Conservation (phyloP, 2,329 filamentous ascomycete genomes). For the Arthrobotrys pseudoclavata region DNA sequence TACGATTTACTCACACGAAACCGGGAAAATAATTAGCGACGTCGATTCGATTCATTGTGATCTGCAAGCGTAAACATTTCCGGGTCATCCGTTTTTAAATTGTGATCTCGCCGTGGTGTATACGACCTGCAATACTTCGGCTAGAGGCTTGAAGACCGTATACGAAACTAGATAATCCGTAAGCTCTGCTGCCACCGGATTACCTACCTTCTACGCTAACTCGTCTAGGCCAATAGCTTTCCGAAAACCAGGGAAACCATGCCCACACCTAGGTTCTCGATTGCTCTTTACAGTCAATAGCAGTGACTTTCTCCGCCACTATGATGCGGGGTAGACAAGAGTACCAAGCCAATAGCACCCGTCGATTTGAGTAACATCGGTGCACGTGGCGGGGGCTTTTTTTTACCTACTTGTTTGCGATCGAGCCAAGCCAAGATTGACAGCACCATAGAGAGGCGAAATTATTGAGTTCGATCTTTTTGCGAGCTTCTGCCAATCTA, state of each 20-base stretch:
- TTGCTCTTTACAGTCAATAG: conserved; percentile 32
- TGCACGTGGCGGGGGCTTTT: conserved; percentile 36
- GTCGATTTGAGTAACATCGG: conserved; percentile 27
- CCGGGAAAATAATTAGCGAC: conserved; percentile 18
- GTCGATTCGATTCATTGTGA: neutral
- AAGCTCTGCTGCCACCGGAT: conserved; percentile 4
- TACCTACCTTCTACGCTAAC: conserved; percentile 9
- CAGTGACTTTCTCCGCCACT: neutral
- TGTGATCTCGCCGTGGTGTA: neutral
- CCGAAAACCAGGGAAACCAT: conserved; percentile 44
- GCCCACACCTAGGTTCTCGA: conserved; percentile 9
- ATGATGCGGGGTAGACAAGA: conserved; percentile 44
- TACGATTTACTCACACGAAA: neutral
- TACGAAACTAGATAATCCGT: conserved; percentile 1
- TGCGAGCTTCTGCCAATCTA: conserved; percentile 16
- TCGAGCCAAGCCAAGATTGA: conserved; percentile 35
- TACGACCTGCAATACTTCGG: conserved; percentile 10
- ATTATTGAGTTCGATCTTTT: conserved; percentile 3
- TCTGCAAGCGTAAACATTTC: neutral
- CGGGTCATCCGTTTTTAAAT: neutral
- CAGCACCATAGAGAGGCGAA: conserved; percentile 29
- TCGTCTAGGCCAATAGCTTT: conserved; percentile 20
- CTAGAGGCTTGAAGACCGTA: conserved; percentile 16
- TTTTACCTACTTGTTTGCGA: conserved; percentile 44
- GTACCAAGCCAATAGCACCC: conserved; percentile 20